Evolutionary conservation across 2,329 filamentous ascomycete genomes (phyloP), one percentile per base, ranked within the genome.

Genomic region (Aspergillus felis): DNA sequence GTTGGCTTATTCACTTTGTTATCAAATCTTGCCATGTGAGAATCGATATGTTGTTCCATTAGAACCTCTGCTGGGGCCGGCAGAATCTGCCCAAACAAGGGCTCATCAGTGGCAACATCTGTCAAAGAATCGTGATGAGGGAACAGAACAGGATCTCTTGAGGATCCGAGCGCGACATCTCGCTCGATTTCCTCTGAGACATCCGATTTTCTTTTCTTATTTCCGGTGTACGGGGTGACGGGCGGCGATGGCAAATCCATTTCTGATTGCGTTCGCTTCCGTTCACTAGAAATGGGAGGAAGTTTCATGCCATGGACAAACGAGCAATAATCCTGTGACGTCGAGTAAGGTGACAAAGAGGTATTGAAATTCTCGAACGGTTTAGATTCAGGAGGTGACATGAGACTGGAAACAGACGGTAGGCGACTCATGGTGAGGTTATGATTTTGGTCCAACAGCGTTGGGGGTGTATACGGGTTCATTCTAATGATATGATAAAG

Each of bases 311-410:
- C 69, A 48, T 68, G 58, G 44, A 63, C 56, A 57, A 66, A 66
- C 14, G 68, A 64, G 42, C 59, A 24, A 24, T 47, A 59, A 55
- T 72, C 66, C 56, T 68, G 65, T 42, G 67, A 65, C 58, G 67
- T 67, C 55, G 62, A 59, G 57, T 66, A 68, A 25, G 70, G 66
- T 35, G 68, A 67, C 50, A 66, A 65, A 20, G 65, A 55, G 47
- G 67, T 62, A 56, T 71, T 66, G 64, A 78, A 78, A 51, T 70
- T 82, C 55, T 82, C 82, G 3, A 82, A 74, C 22, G 81, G 80
- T 50, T 77, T 84, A n/a, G 70, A 60, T 66, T 78, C 76, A 57
- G 76, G 76, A 44, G 76, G 76, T 61, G 76, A 79, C 74, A 79
- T 77, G 51, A 79, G 71, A 66, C 71, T 78, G 52, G 76, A 74